Conservation (phyloP, 2,329 filamentous ascomycete species). For the Talaromyces sp. region DNA sequence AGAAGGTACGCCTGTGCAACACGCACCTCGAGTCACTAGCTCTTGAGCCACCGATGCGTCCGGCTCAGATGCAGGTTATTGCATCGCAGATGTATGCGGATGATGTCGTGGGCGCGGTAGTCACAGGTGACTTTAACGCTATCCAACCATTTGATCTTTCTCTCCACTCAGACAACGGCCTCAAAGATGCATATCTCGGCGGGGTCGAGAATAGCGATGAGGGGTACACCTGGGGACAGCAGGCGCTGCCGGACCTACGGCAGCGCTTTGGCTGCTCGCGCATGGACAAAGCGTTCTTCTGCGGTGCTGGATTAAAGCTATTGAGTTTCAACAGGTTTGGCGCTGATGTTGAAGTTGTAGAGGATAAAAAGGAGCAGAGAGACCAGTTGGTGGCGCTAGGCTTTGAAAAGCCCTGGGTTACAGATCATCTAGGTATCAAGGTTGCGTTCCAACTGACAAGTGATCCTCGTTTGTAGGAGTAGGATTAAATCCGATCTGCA, state of each 20-base stretch:
- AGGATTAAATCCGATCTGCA: not conserved
- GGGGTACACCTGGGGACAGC: constrained; percentile 56
- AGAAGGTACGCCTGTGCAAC: constrained; percentile 47
- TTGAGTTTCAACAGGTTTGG: constrained; percentile 7
- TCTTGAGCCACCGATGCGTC: constrained; percentile 44
- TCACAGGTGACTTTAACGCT: constrained; percentile 55
- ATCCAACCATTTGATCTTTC: constrained; percentile 50
- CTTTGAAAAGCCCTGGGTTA: constrained; percentile 6
- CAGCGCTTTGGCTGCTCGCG: constrained; percentile 45
- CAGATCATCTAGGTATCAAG: constrained; percentile 8
- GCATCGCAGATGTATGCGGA: constrained; percentile 38
- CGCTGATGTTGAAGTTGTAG: constrained; percentile 8
- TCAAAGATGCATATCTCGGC: constrained; percentile 52
- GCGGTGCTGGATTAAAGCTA: constrained; percentile 24
- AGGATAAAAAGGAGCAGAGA: not conserved
- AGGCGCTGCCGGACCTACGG: constrained; percentile 37
- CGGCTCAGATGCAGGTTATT: constrained; percentile 43
- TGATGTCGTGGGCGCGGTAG: constrained; percentile 24
- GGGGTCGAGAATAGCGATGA: constrained; percentile 47
- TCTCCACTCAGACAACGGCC: constrained; percentile 43
- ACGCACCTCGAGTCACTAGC: constrained; percentile 54
- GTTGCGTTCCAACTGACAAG: not conserved
- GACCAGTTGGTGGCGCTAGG: not conserved
- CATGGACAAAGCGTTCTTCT: constrained; percentile 52
- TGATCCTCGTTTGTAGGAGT: not conserved